Evolutionary conservation across 352 stramenopile species (phyloP).

Genomic region (Halophytophthora batemanensis): DNA sequence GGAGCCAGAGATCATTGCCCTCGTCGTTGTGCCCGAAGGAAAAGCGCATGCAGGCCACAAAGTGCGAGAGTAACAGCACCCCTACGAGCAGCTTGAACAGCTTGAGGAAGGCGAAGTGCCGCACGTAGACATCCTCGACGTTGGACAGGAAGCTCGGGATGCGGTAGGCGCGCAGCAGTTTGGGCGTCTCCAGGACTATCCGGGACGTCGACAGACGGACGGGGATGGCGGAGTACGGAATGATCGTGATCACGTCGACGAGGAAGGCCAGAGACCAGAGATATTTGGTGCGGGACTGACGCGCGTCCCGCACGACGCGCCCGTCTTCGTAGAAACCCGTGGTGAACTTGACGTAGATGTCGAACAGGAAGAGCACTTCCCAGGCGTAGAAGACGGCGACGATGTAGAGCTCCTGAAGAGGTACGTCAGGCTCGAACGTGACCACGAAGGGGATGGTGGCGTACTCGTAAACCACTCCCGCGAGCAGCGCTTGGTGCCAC

Average conservation of each 20-base stretch:
- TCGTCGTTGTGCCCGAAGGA: slow-evolving; percentile 42
- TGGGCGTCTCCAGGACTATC: slow-evolving; percentile 41
- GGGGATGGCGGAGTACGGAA: slow-evolving; percentile 30
- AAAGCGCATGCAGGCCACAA: slow-evolving; percentile 47
- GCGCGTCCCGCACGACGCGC: slow-evolving; percentile 27
- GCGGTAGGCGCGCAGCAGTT: slow-evolving; percentile 32
- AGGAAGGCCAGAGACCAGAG: slow-evolving; percentile 46
- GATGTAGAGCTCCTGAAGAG: slow-evolving; percentile 5
- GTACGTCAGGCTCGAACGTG: slow-evolving; percentile 27
- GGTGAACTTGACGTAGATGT: slow-evolving; percentile 57
- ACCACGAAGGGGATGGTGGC: slow-evolving; percentile 50
- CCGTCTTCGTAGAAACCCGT: slow-evolving; percentile 52
- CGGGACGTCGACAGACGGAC: slow-evolving; percentile 7
- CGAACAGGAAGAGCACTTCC: slow-evolving; percentile 46
- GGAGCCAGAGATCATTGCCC: slow-evolving; percentile 39
- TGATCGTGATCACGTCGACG: slow-evolving; percentile 35
- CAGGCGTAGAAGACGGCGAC: slow-evolving; percentile 31
- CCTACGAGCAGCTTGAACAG: slow-evolving; percentile 42
- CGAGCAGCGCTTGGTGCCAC: slow-evolving; percentile 49
- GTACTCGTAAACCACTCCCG: slow-evolving; percentile 41
- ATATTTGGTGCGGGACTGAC: slow-evolving; percentile 35
- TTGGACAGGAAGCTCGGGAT: slow-evolving; percentile 38
- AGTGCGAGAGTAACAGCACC: slow-evolving; percentile 41
- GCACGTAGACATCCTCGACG: slow-evolving; percentile 53
- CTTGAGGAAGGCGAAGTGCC: slow-evolving; percentile 53